Evolutionary conservation across 352 stramenopile genomes (phyloP).

Genomic region (Phytopythium delawarense): DNA sequence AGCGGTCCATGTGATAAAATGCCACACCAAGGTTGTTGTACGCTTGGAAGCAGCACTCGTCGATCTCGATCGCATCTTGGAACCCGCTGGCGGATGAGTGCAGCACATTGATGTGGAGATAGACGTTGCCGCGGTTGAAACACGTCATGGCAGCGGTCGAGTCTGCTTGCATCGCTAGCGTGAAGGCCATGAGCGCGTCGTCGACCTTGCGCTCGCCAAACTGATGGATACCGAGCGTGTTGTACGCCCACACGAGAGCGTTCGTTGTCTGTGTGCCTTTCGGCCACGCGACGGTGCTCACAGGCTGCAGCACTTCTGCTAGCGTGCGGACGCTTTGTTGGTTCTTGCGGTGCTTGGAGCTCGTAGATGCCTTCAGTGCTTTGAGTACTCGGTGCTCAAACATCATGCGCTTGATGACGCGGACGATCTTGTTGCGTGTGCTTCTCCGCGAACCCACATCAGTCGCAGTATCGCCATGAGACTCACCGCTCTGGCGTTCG

Average conservation of each 20-base stretch:
- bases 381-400: slow-evolving; percentile 42
- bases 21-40: slow-evolving; percentile 52
- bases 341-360: slow-evolving; percentile 32
- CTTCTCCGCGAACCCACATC: not conserved
- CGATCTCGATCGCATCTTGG: slow-evolving; percentile 41
- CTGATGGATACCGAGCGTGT: slow-evolving; percentile 33
- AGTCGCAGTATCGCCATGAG: not conserved
- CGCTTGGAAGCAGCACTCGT: slow-evolving; percentile 29
- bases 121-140: slow-evolving; percentile 59
- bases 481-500: not conserved
- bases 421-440: slow-evolving; percentile 16
- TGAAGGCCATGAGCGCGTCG: slow-evolving; percentile 50
- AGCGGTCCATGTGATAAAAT: slow-evolving; percentile 32
- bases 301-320: slow-evolving; percentile 16
- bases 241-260: slow-evolving; percentile 51
- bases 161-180: slow-evolving; percentile 43
- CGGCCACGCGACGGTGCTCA: slow-evolving; percentile 21
- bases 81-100: slow-evolving; percentile 36
- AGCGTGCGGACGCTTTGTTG: slow-evolving; percentile 22
- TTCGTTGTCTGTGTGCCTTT: slow-evolving; percentile 37
- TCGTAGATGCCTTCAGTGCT: slow-evolving; percentile 26
- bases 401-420: slow-evolving; percentile 38
- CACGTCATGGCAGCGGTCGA: slow-evolving; percentile 27
- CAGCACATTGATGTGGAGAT: slow-evolving; percentile 32
- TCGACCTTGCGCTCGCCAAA: slow-evolving; percentile 22